Percentiles rank a stretch among this genome's conserved stretches.
These are phyloP conservation scores for Aleurites moluccanus DNA, from an alignment of 441 rosid species.

Conservation along the genomic window DNA sequence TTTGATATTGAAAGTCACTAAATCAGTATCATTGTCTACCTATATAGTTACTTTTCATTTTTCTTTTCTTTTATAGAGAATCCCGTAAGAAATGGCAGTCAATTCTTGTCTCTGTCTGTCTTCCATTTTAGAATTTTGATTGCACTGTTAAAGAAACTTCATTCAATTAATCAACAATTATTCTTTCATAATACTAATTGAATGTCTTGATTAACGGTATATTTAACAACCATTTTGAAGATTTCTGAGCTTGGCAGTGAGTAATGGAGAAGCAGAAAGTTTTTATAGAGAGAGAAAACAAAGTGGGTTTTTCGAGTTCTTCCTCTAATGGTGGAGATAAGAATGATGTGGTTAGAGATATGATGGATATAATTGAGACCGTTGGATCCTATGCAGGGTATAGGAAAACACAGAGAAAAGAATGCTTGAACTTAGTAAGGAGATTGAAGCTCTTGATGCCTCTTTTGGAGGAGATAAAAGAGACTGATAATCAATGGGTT, in stretches of 20 bases:
- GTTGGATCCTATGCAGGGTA: conserved; percentile 42
- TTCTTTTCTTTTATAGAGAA: background rate
- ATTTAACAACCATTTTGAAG: conserved; percentile 13
- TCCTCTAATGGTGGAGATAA: conserved; percentile 27
- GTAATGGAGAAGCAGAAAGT: conserved; percentile 34
- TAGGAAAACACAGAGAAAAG: conserved; percentile 51
- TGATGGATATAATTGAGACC: conserved; percentile 43
- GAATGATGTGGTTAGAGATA: conserved; percentile 24
- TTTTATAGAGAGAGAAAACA: conserved; percentile 10
- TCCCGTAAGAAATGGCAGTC: background rate
- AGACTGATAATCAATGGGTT: conserved; percentile 21
- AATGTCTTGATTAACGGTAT: background rate
- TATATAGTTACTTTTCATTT: too few species aligned
- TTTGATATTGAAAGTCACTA: too few species aligned
- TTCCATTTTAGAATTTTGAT: background rate
- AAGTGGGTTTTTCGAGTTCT: conserved; percentile 26
- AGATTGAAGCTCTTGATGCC: conserved; percentile 61
- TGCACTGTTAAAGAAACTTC: background rate
- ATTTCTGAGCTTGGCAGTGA: background rate
- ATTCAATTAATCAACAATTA: too few species aligned
- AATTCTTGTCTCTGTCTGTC: background rate
- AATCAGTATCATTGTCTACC: too few species aligned
- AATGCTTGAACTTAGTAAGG: conserved; percentile 53
- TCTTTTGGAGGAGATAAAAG: conserved; percentile 52
- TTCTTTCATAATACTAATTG: background rate